These are phyloP conservation scores for Cytospora schulzeri DNA, from an alignment of 2,329 filamentous ascomycete genomes.

Conservation along the genomic window DNA sequence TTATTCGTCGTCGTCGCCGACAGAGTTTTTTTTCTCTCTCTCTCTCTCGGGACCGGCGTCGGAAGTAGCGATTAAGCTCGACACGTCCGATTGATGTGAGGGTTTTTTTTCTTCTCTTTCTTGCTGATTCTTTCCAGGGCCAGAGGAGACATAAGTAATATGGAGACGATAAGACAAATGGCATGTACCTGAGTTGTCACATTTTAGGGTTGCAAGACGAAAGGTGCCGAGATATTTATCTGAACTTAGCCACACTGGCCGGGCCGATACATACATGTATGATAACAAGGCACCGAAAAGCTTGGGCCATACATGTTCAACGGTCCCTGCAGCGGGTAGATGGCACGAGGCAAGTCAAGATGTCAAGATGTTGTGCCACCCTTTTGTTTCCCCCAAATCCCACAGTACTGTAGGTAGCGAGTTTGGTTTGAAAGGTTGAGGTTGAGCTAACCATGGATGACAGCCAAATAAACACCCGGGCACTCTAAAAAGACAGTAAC, in stretches of 20 bases:
- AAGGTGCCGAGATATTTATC: too few relatives aligned
- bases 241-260: too few relatives aligned
- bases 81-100: too few relatives aligned
- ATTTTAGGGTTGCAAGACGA: too few relatives aligned
- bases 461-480: too few relatives aligned
- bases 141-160: background rate
- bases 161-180: background rate
- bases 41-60: background rate
- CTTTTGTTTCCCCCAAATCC: too few relatives aligned
- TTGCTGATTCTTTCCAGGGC: background rate
- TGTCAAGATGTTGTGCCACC: background rate
- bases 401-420: background rate
- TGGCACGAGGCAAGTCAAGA: background rate
- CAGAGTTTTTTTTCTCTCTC: constrained; percentile 3
- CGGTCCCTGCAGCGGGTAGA: background rate
- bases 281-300: background rate
- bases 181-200: too few relatives aligned
- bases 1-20: constrained; percentile 3
- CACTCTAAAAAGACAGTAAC: too few relatives aligned
- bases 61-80: background rate
- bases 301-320: background rate
- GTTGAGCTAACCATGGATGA: too few relatives aligned
- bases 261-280: background rate
- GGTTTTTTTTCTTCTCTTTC: too few relatives aligned
- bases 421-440: background rate